Evolutionary conservation across 768 basidiomycete genomes (phyloP), one percentile per base, ranked within the genome.

Genomic region (Leccinum boreale): DNA sequence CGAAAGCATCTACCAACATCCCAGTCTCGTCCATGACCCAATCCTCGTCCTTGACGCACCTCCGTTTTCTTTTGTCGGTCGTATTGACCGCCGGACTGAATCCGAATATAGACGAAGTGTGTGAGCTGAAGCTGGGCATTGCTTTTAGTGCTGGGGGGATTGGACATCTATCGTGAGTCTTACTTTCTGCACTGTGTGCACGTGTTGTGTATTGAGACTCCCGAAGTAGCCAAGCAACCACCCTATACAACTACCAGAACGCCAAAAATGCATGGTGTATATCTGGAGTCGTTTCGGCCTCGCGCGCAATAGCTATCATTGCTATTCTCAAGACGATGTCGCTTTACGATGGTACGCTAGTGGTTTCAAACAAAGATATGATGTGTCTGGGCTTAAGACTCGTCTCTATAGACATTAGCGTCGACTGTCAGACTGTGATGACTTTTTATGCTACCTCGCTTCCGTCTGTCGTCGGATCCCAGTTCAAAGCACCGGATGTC

Each of bases 371-470:
- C 29, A 15, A 35, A 9, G 23, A 6, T 39, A 3, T 53, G 24
- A 7, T 7, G 21, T 7, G 15, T 49, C 52, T 36, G 9, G 50
- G 48, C 35, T 62, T 19, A 59, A 47, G 39, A 9, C 14, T 10
- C 9, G 21, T 28, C 39, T 57, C 24, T 5, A 0, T 60, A 93
- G 93, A 90, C 39, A 76, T 85, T 5, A 80, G 86, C 52, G 85
- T 87, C 52, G 79, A 78, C 28, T 87, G 87, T 15, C 87, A 83
- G 59, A 85, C 87, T 1, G 83, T 92, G 21, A 86, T 90, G 59
- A 80, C 87, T 0, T 96, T 91, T 69, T 97, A 94, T 70, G 80
- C 87, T 0, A 81, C 87, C 1, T 86, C 90, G 2, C 75, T 98
- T 28, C 78, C 82, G 1, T 75, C 81, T 17, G 74, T 74, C 8